Conservation (phyloP, 1,284 basidiomycete species). For the Pseudozyma hubeiensis region DNA sequence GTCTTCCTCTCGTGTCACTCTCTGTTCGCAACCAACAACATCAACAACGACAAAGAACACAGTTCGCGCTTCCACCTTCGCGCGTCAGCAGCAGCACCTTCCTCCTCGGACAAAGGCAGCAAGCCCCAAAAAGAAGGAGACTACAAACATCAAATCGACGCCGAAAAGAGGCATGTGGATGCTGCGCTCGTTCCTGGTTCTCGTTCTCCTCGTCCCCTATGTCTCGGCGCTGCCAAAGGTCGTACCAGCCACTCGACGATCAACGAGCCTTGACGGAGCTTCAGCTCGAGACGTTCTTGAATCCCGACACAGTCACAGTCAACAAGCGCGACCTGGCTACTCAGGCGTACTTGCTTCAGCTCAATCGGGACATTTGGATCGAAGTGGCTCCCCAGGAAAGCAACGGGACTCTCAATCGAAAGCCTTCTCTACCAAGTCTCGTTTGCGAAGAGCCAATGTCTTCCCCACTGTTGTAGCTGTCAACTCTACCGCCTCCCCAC, state of each 20-base stretch:
- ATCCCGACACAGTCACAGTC: slow-evolving; percentile 9
- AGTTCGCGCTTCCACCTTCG: slow-evolving; percentile 7
- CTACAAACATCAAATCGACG: neutral
- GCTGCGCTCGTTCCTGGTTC: slow-evolving; percentile 35
- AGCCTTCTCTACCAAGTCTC: slow-evolving; percentile 14
- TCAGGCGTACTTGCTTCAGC: slow-evolving; percentile 3
- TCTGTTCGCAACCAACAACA: slow-evolving; percentile 14
- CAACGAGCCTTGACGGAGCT: slow-evolving; percentile 21
- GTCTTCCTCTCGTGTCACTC: slow-evolving; percentile 36
- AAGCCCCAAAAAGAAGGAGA: neutral
- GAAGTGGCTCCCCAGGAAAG: slow-evolving; percentile 16
- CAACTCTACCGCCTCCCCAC: slow-evolving; percentile 6
- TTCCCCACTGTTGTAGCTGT: slow-evolving; percentile 40
- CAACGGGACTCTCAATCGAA: slow-evolving; percentile 8
- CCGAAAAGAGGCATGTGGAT: slow-evolving; percentile 13
- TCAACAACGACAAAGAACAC: slow-evolving; percentile 7
- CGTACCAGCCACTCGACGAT: slow-evolving; percentile 23
- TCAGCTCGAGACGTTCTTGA: slow-evolving; percentile 24
- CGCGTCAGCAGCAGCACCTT: slow-evolving; percentile 13
- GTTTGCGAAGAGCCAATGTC: slow-evolving; percentile 20
- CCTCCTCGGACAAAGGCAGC: slow-evolving; percentile 5
- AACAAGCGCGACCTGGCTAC: neutral
- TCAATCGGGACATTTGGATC: slow-evolving; percentile 40
- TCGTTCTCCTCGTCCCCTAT: slow-evolving; percentile 38
- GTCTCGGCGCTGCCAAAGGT: slow-evolving; percentile 29